These are phyloP conservation scores for Rhodomyrtus tomentosa DNA, from an alignment of 345 rosid species.

Conservation along the genomic window DNA sequence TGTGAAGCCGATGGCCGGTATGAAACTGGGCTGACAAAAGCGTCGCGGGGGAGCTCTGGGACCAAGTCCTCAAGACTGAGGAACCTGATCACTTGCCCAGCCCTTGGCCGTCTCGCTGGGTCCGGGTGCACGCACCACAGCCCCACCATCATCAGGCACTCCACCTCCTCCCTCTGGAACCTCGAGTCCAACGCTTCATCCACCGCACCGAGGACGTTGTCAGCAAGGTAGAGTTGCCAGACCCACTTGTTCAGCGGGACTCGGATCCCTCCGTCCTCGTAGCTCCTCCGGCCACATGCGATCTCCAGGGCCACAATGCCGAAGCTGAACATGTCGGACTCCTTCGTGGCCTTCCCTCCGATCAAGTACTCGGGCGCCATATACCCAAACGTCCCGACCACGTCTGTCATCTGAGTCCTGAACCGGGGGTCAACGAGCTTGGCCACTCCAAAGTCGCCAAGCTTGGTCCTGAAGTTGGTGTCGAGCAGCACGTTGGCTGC, in stretches of 20 bases:
- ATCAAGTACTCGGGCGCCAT: background rate
- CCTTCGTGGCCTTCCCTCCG: background rate
- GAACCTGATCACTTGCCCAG: background rate
- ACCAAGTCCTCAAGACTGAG: background rate
- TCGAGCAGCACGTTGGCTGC: background rate
- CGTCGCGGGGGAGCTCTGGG: background rate
- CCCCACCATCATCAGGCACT: background rate
- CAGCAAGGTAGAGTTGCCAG: background rate
- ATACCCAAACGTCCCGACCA: background rate
- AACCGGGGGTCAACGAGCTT: background rate
- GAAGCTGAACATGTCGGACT: background rate
- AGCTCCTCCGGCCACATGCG: background rate
- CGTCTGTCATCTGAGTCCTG: background rate
- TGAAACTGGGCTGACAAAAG: background rate
- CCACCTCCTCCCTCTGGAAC: background rate
- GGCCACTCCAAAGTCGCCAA: background rate
- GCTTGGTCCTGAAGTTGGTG: background rate
- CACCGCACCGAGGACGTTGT: background rate
- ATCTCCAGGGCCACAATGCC: background rate
- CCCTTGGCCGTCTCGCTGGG: background rate
- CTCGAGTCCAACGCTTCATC: background rate
- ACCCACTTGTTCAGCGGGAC: background rate
- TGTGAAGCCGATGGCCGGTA: background rate
- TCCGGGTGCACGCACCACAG: background rate
- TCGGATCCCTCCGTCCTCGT: too few relatives aligned